Base-by-base conservation (phyloP, 2,329 filamentous ascomycete species). In the Colletotrichum sp. region DNA sequence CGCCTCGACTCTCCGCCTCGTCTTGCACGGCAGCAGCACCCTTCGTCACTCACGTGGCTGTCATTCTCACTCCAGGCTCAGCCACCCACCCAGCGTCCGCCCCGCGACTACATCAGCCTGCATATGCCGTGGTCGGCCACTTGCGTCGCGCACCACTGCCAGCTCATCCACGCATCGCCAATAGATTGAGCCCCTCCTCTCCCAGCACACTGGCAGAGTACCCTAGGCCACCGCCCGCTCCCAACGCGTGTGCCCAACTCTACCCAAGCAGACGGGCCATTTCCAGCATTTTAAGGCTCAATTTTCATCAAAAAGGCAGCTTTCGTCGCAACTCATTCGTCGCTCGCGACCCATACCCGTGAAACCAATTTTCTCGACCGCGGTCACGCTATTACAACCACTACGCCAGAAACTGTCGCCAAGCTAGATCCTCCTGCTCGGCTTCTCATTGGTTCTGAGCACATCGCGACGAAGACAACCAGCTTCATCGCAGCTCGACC, bases 101-200 rank as follows among this genome's bases (percentile, higher is more conserved):
- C 84, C 85, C 82, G 83, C 85, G 84, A 84, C 83, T 81, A 87
- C 87, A 88, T 88, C 88, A 87, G 87, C 88, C 86, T 89, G 90
- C 90, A 92, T 90, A 89, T 90, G 89, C 88, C 86, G 88, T 88
- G 86, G 87, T 87, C 87, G 84, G 86, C 87, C 86, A 86, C 87
- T 87, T 87, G 86, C 88, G 86, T 86, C 86, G 86, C 87, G 87
- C 86, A 84, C 82, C 81, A 85, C 81, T 92, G 90, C 90, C 90
- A 92, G 88, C 91, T 88, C 91, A 92, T 90, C 87, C 85, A 87
- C 89, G 85, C 89, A 89, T 89, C 88, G 86, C 88, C 87, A 89
- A 89, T 90, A 88, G 87, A 89, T 89, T 89, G 87, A 86, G 85
- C 83, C 82, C 78, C 84, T 87, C 84, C 83, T 84, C 86, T 87